A percentile compares a stretch with the other conserved stretches of the same genome.
Evolutionary conservation across 306 rosid genomes (phyloP).

Genomic region (Lathyrus tuberosus): DNA sequence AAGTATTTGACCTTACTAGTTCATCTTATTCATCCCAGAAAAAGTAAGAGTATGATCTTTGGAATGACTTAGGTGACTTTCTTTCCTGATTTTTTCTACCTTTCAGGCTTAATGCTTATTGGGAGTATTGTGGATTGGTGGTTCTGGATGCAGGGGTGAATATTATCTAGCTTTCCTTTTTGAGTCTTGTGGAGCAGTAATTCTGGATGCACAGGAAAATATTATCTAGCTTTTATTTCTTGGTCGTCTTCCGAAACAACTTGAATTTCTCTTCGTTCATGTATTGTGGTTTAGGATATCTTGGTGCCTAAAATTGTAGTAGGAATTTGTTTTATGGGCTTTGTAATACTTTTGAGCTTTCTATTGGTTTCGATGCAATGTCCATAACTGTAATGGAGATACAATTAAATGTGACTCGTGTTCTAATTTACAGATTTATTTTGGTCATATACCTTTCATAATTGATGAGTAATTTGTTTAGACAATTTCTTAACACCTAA

Average conservation of each 20-base stretch:
- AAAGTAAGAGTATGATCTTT: background rate
- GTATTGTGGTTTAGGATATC: conserved; percentile 55
- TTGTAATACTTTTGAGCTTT: conserved; percentile 56
- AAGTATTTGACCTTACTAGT: background rate
- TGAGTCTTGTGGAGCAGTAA: conserved; percentile 54
- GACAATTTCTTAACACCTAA: too few relatives aligned
- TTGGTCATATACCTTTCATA: conserved; percentile 18
- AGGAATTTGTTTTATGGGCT: conserved; percentile 58
- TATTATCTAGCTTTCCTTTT: conserved; percentile 67
- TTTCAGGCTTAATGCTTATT: conserved; percentile 65
- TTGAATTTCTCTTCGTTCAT: conserved; percentile 44
- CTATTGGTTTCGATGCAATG: conserved; percentile 50
- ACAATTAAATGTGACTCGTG: conserved; percentile 42
- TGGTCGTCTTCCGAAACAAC: conserved; percentile 44
- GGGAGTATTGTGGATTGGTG: conserved; percentile 54
- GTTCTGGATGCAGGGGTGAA: conserved; percentile 97
- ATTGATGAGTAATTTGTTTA: conserved; percentile 15
- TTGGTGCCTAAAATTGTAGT: conserved; percentile 56
- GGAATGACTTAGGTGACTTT: conserved; percentile 2
- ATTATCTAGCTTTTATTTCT: conserved; percentile 46
- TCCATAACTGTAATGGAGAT: conserved; percentile 56
- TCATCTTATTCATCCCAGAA: background rate
- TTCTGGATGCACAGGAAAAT: conserved; percentile 94
- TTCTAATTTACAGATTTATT: conserved; percentile 38
- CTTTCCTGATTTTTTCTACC: background rate